phyloP scores from a whole-genome alignment of 768 basidiomycete species.

The Kwoniella shandongensis region DNA sequence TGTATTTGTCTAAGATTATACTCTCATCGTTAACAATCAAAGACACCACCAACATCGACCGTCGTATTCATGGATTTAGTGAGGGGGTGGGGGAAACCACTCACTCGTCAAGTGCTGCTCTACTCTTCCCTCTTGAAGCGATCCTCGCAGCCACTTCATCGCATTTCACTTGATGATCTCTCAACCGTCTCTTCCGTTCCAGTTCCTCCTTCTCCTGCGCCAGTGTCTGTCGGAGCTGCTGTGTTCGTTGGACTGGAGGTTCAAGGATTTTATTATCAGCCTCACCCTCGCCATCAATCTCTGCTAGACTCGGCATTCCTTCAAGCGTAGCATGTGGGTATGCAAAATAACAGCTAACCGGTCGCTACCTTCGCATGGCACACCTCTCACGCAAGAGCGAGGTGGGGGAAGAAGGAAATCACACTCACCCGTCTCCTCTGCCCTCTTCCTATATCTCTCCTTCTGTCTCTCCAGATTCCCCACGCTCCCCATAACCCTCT shows the following conservation, averaged over 20 bases:
- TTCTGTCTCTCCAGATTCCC: slow-evolving; percentile 38
- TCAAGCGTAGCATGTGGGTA: too few relatives aligned
- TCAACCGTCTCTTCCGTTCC: slow-evolving; percentile 22
- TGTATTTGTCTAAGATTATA: slow-evolving; percentile 41
- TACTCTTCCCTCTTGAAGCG: slow-evolving; percentile 22
- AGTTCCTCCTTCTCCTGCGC: slow-evolving; percentile 34
- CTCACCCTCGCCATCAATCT: too few relatives aligned
- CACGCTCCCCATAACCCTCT: slow-evolving; percentile 37
- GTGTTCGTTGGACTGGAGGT: slow-evolving; percentile 20
- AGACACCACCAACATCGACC: too few relatives aligned
- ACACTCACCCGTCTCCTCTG: slow-evolving; percentile 39
- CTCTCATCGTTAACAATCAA: too few relatives aligned
- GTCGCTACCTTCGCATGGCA: too few relatives aligned
- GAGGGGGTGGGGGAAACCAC: slow-evolving; percentile 6
- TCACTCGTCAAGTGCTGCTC: slow-evolving; percentile 44
- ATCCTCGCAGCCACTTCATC: slow-evolving; percentile 42
- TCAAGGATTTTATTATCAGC: background rate
- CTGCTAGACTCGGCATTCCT: too few relatives aligned
- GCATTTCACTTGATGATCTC: slow-evolving; percentile 39
- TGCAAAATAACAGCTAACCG: background rate
- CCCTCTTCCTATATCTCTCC: slow-evolving; percentile 21
- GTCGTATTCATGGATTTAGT: too few relatives aligned
- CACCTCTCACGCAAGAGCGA: too few relatives aligned
- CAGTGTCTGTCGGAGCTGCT: slow-evolving; percentile 27
- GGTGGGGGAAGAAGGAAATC: background rate